phyloP scores from a whole-genome alignment of 1,284 basidiomycete genomes.

The Moesziomyces sp. region DNA sequence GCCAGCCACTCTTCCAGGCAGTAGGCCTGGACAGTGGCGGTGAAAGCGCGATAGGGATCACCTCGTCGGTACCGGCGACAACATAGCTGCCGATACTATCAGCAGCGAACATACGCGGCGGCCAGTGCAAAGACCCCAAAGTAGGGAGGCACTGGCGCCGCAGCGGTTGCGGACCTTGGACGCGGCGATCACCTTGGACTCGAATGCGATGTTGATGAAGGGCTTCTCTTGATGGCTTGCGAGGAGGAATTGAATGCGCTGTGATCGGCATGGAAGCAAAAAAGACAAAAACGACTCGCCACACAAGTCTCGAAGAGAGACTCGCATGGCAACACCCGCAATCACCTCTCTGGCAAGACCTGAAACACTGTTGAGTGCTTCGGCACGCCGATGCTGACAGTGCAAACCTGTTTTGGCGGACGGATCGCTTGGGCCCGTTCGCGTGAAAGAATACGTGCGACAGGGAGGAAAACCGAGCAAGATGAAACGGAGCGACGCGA shows the following conservation, averaged over 20 bases:
- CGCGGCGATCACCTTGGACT: not conserved
- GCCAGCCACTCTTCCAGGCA: not conserved
- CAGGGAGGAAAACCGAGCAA: conserved; percentile 3
- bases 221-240: conserved; percentile 41
- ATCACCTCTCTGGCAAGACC: conserved; percentile 44
- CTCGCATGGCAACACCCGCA: conserved; percentile 8
- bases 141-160: not conserved
- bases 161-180: not conserved
- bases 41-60: not conserved
- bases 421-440: not conserved
- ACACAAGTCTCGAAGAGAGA: conserved; percentile 2
- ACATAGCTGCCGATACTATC: not conserved
- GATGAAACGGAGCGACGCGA: not conserved
- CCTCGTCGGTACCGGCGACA: not conserved
- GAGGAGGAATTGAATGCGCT: conserved; percentile 13
- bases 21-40: too few species aligned
- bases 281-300: conserved; percentile 16
- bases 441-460: conserved; percentile 1
- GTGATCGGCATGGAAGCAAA: conserved; percentile 36
- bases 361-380: conserved; percentile 43
- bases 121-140: not conserved
- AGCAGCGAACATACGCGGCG: not conserved
- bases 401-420: conserved; percentile 9
- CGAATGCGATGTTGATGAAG: conserved; percentile 6
- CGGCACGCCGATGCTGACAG: conserved; percentile 27